These are phyloP conservation scores for Paramecium sonneborni DNA, from an alignment of 73 alveolate genomes.

Conservation along the genomic window DNA sequence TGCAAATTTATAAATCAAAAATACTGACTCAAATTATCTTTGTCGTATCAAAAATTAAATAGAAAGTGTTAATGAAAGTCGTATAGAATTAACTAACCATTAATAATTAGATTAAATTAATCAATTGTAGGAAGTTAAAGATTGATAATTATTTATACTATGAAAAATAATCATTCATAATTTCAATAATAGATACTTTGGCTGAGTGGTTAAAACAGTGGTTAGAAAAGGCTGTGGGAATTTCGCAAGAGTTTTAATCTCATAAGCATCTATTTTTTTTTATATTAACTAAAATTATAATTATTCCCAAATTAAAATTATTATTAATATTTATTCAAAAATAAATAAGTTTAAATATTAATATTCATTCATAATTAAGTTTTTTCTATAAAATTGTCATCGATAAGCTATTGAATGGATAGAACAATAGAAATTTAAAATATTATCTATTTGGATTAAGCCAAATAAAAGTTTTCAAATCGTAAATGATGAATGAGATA, in stretches of 20 bases:
- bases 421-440: too few relatives aligned
- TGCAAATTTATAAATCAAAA: neutral
- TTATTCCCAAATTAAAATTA: too few relatives aligned
- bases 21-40: neutral
- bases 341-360: too few relatives aligned
- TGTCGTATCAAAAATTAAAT: neutral
- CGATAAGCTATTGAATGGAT: too few relatives aligned
- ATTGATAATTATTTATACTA: neutral
- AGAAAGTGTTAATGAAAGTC: neutral
- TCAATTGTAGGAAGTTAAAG: neutral
- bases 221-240: constrained; percentile 95
- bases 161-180: neutral
- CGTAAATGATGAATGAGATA: too few relatives aligned
- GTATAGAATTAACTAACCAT: neutral
- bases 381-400: too few relatives aligned
- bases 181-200: constrained; percentile 71
- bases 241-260: constrained; percentile 95
- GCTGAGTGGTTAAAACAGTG: constrained; percentile 98
- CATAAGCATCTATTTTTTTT: constrained; percentile 88
- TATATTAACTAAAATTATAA: too few relatives aligned
- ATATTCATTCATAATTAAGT: too few relatives aligned
- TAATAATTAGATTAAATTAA: neutral
- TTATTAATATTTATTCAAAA: too few relatives aligned
- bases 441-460: too few relatives aligned
- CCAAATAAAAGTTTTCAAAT: too few relatives aligned